Percentiles rank a stretch among this genome's conserved stretches.
Conservation (phyloP, 768 basidiomycete genomes). For the Cytidiella melzeri region DNA sequence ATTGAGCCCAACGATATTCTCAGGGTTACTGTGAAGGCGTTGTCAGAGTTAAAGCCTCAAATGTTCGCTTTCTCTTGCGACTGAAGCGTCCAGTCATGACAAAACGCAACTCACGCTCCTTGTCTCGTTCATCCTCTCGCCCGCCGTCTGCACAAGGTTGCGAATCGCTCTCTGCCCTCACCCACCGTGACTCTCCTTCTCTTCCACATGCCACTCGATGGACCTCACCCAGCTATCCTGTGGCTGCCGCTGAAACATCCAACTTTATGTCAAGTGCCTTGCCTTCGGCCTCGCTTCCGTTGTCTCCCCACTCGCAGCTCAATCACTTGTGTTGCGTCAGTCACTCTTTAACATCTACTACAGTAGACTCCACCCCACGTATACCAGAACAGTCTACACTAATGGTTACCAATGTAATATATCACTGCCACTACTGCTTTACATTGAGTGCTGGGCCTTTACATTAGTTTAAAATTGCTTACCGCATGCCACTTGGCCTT, state of each 20-base stretch:
- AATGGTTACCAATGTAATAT: too few relatives aligned
- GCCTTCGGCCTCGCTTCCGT: background rate
- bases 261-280: background rate
- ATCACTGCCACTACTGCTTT: too few relatives aligned
- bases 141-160: constrained; percentile 24
- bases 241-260: background rate
- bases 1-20: background rate
- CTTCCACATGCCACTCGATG: constrained; percentile 3
- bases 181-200: constrained; percentile 5
- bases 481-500: too few relatives aligned
- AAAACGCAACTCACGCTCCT: constrained; percentile 42
- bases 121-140: constrained; percentile 18
- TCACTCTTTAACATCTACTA: constrained; percentile 25
- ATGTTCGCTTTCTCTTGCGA: constrained; percentile 66
- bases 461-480: too few relatives aligned
- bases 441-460: too few relatives aligned
- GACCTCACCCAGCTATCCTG: constrained; percentile 6
- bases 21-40: constrained; percentile 88
- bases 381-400: constrained; percentile 20
- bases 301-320: background rate
- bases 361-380: constrained; percentile 19
- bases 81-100: constrained; percentile 79
- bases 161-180: constrained; percentile 10
- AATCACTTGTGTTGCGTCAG: constrained; percentile 15
- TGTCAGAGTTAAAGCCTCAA: constrained; percentile 56